Evolutionary conservation across 306 rosid species (phyloP).

Genomic region (Casuarina cunninghamiana): DNA sequence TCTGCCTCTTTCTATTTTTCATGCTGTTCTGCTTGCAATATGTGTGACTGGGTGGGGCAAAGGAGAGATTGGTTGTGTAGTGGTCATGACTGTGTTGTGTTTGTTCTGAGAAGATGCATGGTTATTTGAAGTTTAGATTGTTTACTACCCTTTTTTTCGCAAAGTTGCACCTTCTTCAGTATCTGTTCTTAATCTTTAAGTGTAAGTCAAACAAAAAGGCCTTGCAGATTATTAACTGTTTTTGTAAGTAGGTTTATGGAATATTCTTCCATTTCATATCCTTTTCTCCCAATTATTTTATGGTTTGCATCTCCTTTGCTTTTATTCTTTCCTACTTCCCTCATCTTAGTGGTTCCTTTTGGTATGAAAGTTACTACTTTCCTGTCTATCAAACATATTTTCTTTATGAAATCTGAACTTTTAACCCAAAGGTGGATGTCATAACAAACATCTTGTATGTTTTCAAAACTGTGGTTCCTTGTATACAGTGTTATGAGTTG

Average conservation of each 20-base stretch:
- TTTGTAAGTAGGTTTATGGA: slow-evolving; percentile 29
- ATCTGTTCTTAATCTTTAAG: slow-evolving; percentile 7
- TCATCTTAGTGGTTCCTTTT: slow-evolving; percentile 21
- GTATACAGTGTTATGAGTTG: slow-evolving; percentile 16
- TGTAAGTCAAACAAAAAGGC: slow-evolving; percentile 4
- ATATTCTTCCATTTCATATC: slow-evolving; percentile 30
- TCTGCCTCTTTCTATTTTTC: background rate
- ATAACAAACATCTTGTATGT: slow-evolving; percentile 4
- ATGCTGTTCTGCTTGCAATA: no score
- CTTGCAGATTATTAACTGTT: slow-evolving; percentile 24
- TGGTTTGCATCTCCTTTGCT: slow-evolving; percentile 36
- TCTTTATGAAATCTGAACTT: no score
- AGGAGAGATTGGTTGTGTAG: no score
- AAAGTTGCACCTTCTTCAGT: slow-evolving; percentile 18
- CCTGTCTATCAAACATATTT: background rate
- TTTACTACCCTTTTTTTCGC: background rate
- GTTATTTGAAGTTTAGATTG: background rate
- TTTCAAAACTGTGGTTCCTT: slow-evolving; percentile 17
- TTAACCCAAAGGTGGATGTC: no score
- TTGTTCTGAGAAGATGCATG: background rate
- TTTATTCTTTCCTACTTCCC: slow-evolving; percentile 29
- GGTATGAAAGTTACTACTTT: slow-evolving; percentile 25
- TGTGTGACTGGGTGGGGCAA: no score
- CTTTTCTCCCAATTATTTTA: slow-evolving; percentile 4
- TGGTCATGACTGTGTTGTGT: no score